Percentiles rank a stretch among this genome's conserved stretches.
These are phyloP conservation scores for Yarrowia sp. DNA, from an alignment of 805 yeast species.

Conservation along the genomic window DNA sequence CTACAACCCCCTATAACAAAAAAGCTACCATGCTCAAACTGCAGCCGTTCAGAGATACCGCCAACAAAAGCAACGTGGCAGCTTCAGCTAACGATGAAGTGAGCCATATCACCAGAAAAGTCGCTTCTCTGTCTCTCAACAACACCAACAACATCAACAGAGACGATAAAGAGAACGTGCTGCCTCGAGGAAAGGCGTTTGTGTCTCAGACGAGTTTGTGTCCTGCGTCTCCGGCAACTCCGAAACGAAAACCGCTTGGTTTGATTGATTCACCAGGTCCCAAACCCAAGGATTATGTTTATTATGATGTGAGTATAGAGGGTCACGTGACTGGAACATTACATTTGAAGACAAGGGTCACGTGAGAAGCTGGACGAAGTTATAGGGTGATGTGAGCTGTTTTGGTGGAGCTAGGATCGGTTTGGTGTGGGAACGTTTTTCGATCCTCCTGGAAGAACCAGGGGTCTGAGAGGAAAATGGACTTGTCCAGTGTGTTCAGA, in stretches of 20 bases:
- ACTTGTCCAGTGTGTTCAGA: too few relatives aligned
- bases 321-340: too few relatives aligned
- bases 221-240: neutral
- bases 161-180: conserved; percentile 10
- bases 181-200: neutral
- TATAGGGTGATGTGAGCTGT: too few relatives aligned
- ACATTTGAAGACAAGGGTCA: too few relatives aligned
- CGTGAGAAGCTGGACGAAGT: too few relatives aligned
- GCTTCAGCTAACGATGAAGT: neutral
- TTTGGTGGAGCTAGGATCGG: too few relatives aligned
- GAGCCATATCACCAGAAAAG: neutral
- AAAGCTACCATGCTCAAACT: neutral
- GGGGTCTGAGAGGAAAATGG: too few relatives aligned
- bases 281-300: conserved; percentile 9
- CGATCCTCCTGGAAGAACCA: too few relatives aligned
- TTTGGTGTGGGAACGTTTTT: too few relatives aligned
- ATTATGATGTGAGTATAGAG: conserved; percentile 18
- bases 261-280: conserved; percentile 16
- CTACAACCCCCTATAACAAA: neutral
- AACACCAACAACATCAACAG: neutral
- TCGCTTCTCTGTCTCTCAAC: conserved; percentile 7
- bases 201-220: neutral
- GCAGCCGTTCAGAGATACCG: conserved; percentile 3
- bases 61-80: neutral
- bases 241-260: neutral